These are phyloP conservation scores for Starmerella stellata DNA, from an alignment of 805 yeast genomes.

Conservation along the genomic window DNA sequence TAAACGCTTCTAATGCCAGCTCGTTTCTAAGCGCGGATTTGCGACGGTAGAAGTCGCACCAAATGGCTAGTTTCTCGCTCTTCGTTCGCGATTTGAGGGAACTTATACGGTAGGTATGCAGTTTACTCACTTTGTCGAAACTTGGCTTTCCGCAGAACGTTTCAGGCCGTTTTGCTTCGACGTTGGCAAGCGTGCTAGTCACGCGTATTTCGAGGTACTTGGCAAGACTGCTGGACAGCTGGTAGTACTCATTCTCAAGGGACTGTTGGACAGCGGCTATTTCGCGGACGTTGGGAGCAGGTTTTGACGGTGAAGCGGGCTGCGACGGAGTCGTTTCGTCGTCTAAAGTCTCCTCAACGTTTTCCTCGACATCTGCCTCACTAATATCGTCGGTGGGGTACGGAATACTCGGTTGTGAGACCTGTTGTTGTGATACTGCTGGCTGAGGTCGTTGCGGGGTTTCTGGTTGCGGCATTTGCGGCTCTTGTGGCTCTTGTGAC, in stretches of 20 bases:
- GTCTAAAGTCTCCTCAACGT: no score
- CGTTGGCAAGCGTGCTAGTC: constrained; percentile 11
- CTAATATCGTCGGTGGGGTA: neutral
- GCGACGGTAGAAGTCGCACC: constrained; percentile 21
- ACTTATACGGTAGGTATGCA: constrained; percentile 9
- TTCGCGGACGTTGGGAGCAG: neutral
- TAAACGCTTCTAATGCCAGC: constrained; percentile 13
- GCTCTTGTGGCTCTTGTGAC: no score
- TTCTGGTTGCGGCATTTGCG: no score
- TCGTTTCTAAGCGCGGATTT: constrained; percentile 17
- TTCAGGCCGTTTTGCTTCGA: constrained; percentile 10
- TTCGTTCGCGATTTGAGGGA: constrained; percentile 9
- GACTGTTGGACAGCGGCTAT: neutral
- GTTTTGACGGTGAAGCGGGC: neutral
- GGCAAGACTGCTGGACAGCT: constrained; percentile 12
- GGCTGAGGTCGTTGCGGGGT: no score
- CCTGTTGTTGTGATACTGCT: no score
- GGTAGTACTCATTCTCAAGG: constrained; percentile 12
- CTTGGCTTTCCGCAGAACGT: constrained; percentile 6
- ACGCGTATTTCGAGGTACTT: constrained; percentile 14
- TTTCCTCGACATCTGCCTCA: neutral
- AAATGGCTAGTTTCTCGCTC: constrained; percentile 12
- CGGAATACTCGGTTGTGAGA: no score
- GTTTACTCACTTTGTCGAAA: constrained; percentile 7
- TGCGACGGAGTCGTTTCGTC: neutral